Evolutionary conservation across 2,329 filamentous ascomycete species (phyloP).

Genomic region (Aspergillus tubingensis): DNA sequence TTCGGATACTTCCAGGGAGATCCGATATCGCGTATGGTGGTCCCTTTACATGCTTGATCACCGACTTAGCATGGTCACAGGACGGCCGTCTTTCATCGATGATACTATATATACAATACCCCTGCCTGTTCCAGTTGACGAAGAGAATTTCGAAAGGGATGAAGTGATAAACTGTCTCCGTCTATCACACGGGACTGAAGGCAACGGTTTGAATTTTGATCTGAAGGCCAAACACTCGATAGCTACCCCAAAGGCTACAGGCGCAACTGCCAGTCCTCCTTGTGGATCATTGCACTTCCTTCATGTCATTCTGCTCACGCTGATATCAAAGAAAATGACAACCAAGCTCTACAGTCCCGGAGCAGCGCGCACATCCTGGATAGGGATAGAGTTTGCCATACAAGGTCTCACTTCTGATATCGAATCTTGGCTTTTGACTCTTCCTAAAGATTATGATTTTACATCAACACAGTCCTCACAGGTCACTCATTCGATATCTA

Average conservation of each 20-base stretch:
- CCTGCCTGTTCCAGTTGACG: constrained; percentile 45
- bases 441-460: constrained; percentile 44
- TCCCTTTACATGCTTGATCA: constrained; percentile 47
- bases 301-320: constrained; percentile 39
- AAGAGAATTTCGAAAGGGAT: constrained; percentile 41
- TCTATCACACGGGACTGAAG: constrained; percentile 23
- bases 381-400: constrained; percentile 42
- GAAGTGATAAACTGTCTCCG: constrained; percentile 32
- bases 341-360: constrained; percentile 44
- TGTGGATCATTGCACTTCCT: constrained; percentile 46
- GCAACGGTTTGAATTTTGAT: constrained; percentile 22
- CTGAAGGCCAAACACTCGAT: constrained; percentile 23
- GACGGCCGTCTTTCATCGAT: constrained; percentile 47
- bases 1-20: constrained; percentile 45
- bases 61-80: constrained; percentile 46
- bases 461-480: constrained; percentile 40
- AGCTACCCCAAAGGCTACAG: constrained; percentile 12
- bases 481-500: constrained; percentile 24
- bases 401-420: constrained; percentile 40
- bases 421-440: constrained; percentile 43
- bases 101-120: constrained; percentile 46
- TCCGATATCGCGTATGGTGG: constrained; percentile 50
- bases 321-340: constrained; percentile 41
- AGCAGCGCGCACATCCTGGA: constrained; percentile 38
- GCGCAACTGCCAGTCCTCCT: constrained; percentile 29